Conservation (phyloP, 2,329 filamentous ascomycete genomes). For the Madurella mycetomatis region DNA sequence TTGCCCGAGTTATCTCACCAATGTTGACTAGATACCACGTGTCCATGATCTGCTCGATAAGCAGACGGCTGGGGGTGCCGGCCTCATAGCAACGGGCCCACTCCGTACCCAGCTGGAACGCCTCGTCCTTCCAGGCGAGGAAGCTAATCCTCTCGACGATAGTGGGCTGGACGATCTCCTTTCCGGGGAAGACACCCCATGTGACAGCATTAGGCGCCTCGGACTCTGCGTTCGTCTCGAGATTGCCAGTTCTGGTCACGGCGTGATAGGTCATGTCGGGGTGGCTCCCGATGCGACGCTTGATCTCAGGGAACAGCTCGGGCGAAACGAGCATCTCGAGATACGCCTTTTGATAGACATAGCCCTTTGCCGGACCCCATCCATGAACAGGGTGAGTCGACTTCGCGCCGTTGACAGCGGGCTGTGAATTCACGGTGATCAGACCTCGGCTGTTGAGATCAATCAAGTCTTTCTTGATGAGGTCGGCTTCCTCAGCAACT, state of each 20-base stretch:
- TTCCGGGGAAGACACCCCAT: constrained; percentile 97
- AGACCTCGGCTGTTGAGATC: constrained; percentile 81
- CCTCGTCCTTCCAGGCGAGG: constrained; percentile 97
- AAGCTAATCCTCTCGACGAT: constrained; percentile 98
- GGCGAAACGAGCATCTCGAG: constrained; percentile 86
- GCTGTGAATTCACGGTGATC: constrained; percentile 95
- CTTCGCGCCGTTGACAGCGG: constrained; percentile 84
- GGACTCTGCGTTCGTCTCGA: constrained; percentile 78
- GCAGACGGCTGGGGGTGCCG: constrained; percentile 67
- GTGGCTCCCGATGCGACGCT: constrained; percentile 71
- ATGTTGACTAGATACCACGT: constrained; percentile 95
- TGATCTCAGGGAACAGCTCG: constrained; percentile 69
- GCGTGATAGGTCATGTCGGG: constrained; percentile 90
- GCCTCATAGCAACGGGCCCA: constrained; percentile 90
- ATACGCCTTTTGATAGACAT: constrained; percentile 98
- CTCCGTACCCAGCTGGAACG: constrained; percentile 84
- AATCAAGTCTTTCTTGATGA: constrained; percentile 72
- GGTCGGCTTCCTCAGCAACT: constrained; percentile 75
- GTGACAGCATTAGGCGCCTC: constrained; percentile 97
- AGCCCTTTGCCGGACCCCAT: constrained; percentile 92
- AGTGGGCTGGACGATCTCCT: constrained; percentile 99
- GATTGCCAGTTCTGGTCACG: constrained; percentile 74
- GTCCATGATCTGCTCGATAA: constrained; percentile 81
- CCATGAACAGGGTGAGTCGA: constrained; percentile 83
- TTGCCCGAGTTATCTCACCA: constrained; percentile 50